A percentile compares a stretch with the other conserved stretches of the same genome.
These are phyloP conservation scores for Elaphomyces granulatus DNA, from an alignment of 495 filamentous ascomycete species.

Conservation along the genomic window DNA sequence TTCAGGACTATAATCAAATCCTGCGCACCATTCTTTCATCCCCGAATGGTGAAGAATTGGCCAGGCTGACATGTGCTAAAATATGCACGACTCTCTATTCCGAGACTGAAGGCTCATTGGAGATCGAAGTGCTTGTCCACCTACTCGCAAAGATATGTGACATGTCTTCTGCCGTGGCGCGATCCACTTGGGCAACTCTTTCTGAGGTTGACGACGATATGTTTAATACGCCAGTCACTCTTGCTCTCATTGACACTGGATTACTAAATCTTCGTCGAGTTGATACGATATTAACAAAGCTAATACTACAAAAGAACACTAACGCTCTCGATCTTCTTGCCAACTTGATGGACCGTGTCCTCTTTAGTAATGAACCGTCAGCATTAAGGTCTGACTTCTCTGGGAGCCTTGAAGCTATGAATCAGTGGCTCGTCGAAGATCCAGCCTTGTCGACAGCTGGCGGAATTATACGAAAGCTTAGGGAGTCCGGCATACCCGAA, in stretches of 20 bases:
- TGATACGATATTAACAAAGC: slow-evolving; percentile 59
- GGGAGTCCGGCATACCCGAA: slow-evolving; percentile 43
- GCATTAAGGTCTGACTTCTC: slow-evolving; percentile 79
- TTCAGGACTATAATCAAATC: slow-evolving; percentile 47
- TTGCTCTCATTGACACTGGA: slow-evolving; percentile 55
- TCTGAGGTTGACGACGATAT: slow-evolving; percentile 58
- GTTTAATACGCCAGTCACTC: slow-evolving; percentile 63
- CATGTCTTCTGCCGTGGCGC: slow-evolving; percentile 56
- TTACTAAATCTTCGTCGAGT: slow-evolving; percentile 69
- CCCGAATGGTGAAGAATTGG: slow-evolving; percentile 48
- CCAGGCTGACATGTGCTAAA: slow-evolving; percentile 50
- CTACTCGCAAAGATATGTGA: slow-evolving; percentile 70
- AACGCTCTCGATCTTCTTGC: slow-evolving; percentile 61
- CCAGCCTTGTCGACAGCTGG: slow-evolving; percentile 46
- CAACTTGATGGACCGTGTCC: slow-evolving; percentile 55
- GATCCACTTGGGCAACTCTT: slow-evolving; percentile 50
- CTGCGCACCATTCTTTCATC: slow-evolving; percentile 35
- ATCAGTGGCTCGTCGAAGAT: slow-evolving; percentile 67
- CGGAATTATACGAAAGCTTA: slow-evolving; percentile 59
- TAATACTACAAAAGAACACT: slow-evolving; percentile 50
- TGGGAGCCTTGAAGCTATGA: slow-evolving; percentile 62
- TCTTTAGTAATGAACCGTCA: slow-evolving; percentile 60
- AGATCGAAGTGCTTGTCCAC: slow-evolving; percentile 71
- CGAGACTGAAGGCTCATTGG: slow-evolving; percentile 43
- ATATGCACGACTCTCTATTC: slow-evolving; percentile 56